Evolutionary conservation across 2,329 filamentous ascomycete species (phyloP).

Genomic region (Rhinocladiella mackenziei): DNA sequence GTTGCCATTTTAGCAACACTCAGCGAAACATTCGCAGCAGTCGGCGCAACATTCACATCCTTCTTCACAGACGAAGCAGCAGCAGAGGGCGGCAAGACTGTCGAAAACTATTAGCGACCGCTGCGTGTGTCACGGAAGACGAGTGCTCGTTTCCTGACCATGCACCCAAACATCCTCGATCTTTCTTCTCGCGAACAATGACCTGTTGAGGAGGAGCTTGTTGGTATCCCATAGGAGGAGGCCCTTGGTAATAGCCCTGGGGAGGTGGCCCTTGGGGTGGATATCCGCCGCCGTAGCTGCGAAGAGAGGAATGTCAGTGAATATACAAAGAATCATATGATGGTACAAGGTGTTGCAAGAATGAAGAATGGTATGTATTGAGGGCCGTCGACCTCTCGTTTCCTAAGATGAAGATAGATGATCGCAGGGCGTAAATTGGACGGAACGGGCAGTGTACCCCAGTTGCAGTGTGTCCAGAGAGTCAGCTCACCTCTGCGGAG

Average conservation of each 20-base stretch:
- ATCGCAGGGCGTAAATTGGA: too few species aligned
- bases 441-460: too few species aligned
- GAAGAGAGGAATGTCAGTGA: too few species aligned
- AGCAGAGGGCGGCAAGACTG: constrained; percentile 56
- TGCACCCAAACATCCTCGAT: constrained; percentile 49
- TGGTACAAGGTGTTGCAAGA: too few species aligned
- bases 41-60: constrained; percentile 62
- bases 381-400: too few species aligned
- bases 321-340: too few species aligned
- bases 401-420: constrained; percentile 2
- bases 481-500: constrained; percentile 1
- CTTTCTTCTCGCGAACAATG: constrained; percentile 44
- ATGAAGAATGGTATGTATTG: too few species aligned
- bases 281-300: constrained; percentile 16
- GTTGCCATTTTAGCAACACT: constrained; percentile 24
- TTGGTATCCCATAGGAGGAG: constrained; percentile 46
- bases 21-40: constrained; percentile 49
- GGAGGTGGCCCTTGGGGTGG: constrained; percentile 18
- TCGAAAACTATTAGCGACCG: constrained; percentile 1
- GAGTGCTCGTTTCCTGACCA: constrained; percentile 39
- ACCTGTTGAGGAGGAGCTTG: constrained; percentile 46
- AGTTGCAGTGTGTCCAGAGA: too few species aligned
- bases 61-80: constrained; percentile 62
- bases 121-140: background rate
- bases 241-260: constrained; percentile 16